Conservation (phyloP, 2,329 filamentous ascomycete genomes). For the Ceratocystis alfenasii region DNA sequence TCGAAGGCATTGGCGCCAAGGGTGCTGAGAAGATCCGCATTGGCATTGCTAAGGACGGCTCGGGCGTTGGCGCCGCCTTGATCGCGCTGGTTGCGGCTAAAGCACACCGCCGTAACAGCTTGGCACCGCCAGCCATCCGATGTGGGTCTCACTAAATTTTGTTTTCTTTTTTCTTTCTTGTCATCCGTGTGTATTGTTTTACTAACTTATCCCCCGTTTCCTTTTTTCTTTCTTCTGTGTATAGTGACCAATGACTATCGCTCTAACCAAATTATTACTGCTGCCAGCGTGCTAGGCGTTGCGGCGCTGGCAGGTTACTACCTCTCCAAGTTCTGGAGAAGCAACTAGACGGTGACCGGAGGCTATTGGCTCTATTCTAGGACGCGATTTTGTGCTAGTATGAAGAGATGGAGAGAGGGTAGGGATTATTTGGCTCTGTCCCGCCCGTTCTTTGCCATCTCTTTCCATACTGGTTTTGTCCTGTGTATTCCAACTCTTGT, state of each 20-base stretch:
- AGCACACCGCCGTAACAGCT: constrained; percentile 19
- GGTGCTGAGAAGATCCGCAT: constrained; percentile 84
- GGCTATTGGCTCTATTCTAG: no score
- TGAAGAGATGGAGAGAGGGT: no score
- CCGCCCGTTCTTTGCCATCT: no score
- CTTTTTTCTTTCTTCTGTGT: constrained; percentile 1
- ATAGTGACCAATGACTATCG: constrained; percentile 28
- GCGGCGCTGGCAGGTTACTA: constrained; percentile 32
- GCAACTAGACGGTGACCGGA: no score
- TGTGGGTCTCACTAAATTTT: constrained; percentile 14
- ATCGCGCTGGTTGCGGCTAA: constrained; percentile 77
- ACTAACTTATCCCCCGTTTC: background rate
- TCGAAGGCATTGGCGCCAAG: constrained; percentile 62
- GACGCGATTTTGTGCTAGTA: no score
- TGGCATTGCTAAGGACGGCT: constrained; percentile 93
- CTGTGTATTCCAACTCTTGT: constrained; percentile 4
- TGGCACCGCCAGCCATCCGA: constrained; percentile 18
- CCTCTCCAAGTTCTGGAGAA: constrained; percentile 22
- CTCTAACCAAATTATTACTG: constrained; percentile 28
- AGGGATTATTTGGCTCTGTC: no score
- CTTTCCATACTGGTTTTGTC: background rate
- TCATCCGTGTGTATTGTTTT: background rate
- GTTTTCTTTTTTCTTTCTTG: background rate
- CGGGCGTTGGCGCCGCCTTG: constrained; percentile 63
- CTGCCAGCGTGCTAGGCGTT: constrained; percentile 31